These are phyloP conservation scores for Geoglossum cookeanum DNA, from an alignment of 2,329 filamentous ascomycete species.

Conservation along the genomic window DNA sequence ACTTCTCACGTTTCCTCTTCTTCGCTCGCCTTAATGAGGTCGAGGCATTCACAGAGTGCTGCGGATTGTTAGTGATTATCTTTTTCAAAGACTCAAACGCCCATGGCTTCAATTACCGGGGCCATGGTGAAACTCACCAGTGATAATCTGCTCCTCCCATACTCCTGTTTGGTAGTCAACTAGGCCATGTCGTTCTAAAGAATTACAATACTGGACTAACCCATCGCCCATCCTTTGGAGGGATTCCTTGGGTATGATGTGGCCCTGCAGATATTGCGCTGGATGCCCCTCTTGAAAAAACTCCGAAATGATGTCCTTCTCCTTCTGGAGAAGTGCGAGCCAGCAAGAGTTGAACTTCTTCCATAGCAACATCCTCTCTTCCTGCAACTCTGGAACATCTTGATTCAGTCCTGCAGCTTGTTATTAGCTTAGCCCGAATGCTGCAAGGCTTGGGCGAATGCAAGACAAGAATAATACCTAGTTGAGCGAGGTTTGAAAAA, in stretches of 20 bases:
- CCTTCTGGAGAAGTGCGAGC: conserved; percentile 65
- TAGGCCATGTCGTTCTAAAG: conserved; percentile 74
- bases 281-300: conserved; percentile 40
- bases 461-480: conserved; percentile 34
- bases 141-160: conserved; percentile 82
- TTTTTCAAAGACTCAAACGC: no score
- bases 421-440: conserved; percentile 20
- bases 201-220: conserved; percentile 64
- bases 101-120: background rate
- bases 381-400: conserved; percentile 59
- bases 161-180: conserved; percentile 96
- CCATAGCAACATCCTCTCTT: conserved; percentile 71
- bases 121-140: conserved; percentile 34
- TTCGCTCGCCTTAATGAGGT: background rate
- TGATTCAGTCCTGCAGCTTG: conserved; percentile 52
- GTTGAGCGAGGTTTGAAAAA: conserved; percentile 40
- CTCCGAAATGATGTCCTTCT: conserved; percentile 51
- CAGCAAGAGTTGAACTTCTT: conserved; percentile 87
- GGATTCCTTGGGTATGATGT: conserved; percentile 47
- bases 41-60: conserved; percentile 4
- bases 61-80: background rate
- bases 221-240: conserved; percentile 68
- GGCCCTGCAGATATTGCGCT: conserved; percentile 36
- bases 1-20: background rate
- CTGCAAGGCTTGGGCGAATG: background rate